Conservation (phyloP, 768 basidiomycete genomes). For the Chalciporus pseudorubinellus region DNA sequence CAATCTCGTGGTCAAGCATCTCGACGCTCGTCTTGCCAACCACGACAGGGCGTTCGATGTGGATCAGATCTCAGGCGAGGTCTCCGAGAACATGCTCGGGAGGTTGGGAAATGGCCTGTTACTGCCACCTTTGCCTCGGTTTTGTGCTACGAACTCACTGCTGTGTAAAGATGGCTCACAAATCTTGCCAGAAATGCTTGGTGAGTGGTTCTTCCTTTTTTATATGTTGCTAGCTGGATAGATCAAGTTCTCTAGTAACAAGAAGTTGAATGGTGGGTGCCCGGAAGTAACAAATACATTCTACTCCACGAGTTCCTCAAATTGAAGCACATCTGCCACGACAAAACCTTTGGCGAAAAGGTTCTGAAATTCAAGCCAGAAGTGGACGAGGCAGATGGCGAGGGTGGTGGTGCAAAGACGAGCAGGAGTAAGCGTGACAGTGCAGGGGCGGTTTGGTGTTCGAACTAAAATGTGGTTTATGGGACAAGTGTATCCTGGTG, state of each 20-base stretch:
- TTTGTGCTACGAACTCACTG: too few relatives aligned
- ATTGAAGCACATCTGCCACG: constrained; percentile 93
- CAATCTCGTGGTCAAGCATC: too few relatives aligned
- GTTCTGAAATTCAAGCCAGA: constrained; percentile 46
- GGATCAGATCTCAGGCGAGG: too few relatives aligned
- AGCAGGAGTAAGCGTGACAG: constrained; percentile 77
- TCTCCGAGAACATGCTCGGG: too few relatives aligned
- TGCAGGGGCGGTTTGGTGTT: constrained; percentile 99
- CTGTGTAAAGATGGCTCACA: constrained; percentile 86
- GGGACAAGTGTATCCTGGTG: too few relatives aligned
- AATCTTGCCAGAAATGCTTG: constrained; percentile 97
- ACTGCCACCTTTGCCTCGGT: too few relatives aligned
- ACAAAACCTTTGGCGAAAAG: constrained; percentile 88
- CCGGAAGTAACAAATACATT: constrained; percentile 99
- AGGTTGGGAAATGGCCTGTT: too few relatives aligned
- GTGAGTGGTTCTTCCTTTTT: constrained; percentile 41
- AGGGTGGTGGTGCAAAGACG: constrained; percentile 41
- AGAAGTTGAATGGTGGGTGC: constrained; percentile 94
- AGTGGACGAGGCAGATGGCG: constrained; percentile 55
- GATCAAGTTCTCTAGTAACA: constrained; percentile 63
- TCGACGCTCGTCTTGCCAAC: too few relatives aligned
- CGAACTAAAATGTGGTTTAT: constrained; percentile 70
- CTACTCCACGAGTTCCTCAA: constrained; percentile 96
- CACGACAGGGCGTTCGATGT: too few relatives aligned
- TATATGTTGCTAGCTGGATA: neutral